These are phyloP conservation scores for Colletotrichum nymphaeae DNA, from an alignment of 2,329 filamentous ascomycete species.

Conservation along the genomic window DNA sequence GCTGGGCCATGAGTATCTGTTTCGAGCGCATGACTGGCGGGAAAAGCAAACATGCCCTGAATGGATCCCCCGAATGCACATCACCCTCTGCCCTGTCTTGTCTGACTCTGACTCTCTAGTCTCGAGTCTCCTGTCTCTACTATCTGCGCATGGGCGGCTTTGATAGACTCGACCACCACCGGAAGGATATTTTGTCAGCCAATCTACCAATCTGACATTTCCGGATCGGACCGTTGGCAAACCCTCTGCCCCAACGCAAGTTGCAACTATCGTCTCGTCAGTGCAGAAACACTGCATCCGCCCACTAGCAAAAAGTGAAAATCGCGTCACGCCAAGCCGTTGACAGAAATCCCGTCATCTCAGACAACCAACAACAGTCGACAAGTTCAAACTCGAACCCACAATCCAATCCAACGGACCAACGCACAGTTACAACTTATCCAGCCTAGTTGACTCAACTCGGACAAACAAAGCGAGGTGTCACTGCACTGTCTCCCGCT, in stretches of 20 bases:
- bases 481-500: neutral
- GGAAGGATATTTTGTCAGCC: neutral
- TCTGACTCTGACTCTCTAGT: neutral
- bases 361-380: neutral
- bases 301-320: neutral
- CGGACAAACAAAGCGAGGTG: neutral
- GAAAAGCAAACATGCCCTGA: constrained; percentile 7
- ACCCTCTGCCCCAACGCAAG: neutral
- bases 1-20: neutral
- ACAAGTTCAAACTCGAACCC: no score
- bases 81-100: neutral
- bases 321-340: neutral
- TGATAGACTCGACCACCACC: neutral
- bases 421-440: neutral
- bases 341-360: neutral
- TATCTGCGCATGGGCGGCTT: neutral
- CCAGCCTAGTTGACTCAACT: neutral
- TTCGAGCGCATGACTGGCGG: neutral
- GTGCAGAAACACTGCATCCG: neutral
- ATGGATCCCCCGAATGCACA: neutral
- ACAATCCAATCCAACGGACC: neutral
- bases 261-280: neutral
- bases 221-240: neutral
- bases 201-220: neutral
- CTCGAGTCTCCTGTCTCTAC: neutral